A percentile compares a stretch with the other conserved stretches of the same genome.
Conservation (phyloP, 2,329 filamentous ascomycete genomes). For the Botryotinia calthae region DNA sequence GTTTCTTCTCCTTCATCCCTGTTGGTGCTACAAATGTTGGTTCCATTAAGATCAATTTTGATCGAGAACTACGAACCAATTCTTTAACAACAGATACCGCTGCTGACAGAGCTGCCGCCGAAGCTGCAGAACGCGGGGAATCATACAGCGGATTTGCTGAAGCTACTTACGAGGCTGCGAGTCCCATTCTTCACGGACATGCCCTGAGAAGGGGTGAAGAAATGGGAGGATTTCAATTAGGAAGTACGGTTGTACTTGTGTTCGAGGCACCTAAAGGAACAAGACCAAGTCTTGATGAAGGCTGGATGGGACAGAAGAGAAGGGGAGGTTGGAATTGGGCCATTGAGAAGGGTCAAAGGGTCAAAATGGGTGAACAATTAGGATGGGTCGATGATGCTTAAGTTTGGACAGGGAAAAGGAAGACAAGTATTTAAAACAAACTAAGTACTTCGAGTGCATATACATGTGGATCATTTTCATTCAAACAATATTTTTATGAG, state of each 20-base stretch:
- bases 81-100: conserved; percentile 88
- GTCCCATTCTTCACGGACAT: conserved; percentile 74
- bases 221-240: conserved; percentile 97
- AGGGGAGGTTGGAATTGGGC: conserved; percentile 79
- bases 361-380: conserved; percentile 85
- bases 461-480: neutral
- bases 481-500: neutral
- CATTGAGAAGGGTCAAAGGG: conserved; percentile 80
- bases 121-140: conserved; percentile 73
- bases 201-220: conserved; percentile 85
- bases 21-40: conserved; percentile 98
- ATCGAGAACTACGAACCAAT: conserved; percentile 90
- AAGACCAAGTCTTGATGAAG: conserved; percentile 56
- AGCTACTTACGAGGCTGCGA: conserved; percentile 80
- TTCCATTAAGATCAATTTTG: conserved; percentile 95
- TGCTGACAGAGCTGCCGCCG: conserved; percentile 80
- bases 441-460: neutral
- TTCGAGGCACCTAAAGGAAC: conserved; percentile 83
- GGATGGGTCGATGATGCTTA: conserved; percentile 64
- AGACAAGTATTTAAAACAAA: neutral
- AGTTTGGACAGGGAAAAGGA: conserved; percentile 15
- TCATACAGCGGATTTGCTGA: conserved; percentile 88
- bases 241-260: conserved; percentile 90
- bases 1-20: conserved; percentile 94
- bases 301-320: conserved; percentile 53